Base-by-base conservation (phyloP, 148 eudicot genomes). In the Chenopodium berlandieri region DNA sequence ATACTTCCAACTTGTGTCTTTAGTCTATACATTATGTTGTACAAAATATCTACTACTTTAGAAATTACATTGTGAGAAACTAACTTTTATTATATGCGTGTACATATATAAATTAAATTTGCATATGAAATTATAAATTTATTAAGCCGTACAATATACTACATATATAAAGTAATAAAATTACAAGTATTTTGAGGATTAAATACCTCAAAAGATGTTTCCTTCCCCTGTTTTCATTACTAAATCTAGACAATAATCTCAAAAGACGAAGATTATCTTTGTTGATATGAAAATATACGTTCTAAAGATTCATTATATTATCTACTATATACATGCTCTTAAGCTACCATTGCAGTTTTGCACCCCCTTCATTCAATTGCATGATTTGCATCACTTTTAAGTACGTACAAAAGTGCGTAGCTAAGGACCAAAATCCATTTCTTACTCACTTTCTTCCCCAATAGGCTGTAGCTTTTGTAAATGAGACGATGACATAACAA, bases 381-480 rank as follows among this genome's bases (percentile, higher is more conserved):
- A 54, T 16, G 40, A 4, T 34, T 34, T 34, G 40, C 40, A 34
- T 34, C 40, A 34, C 0, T 34, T 34, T 6, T 4, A 14, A 20
- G 20, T 54, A 54, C 20, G 60, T 54, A 54, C 60, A 4, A 54
- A 54, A 54, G 60, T 54, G 14, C 56, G n/a, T 58, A 27, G 27
- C 27, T 27, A 27, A 60, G 8, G 25, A 60, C 23, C 12, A 60
- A 60, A 22, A 20, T 20, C 65, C 20, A 0, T 9, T 22, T 62
- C 8, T 44, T 44, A n/a, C 30, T 46, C 72, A 86, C 56, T 47
- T 56, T 75, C 86, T 86, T 92, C 94, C 1, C 83, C 85, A 81
- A 93, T 89, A 17, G 89, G 14, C 30, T 85, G 85, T n/a, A 92
- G 86, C 83, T 75, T 82, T 1, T 84, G 83, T 79, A 73, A 84